Percentiles rank a stretch among this genome's conserved stretches.
Conservation (phyloP, 768 basidiomycete genomes). For the Suillus discolor region DNA sequence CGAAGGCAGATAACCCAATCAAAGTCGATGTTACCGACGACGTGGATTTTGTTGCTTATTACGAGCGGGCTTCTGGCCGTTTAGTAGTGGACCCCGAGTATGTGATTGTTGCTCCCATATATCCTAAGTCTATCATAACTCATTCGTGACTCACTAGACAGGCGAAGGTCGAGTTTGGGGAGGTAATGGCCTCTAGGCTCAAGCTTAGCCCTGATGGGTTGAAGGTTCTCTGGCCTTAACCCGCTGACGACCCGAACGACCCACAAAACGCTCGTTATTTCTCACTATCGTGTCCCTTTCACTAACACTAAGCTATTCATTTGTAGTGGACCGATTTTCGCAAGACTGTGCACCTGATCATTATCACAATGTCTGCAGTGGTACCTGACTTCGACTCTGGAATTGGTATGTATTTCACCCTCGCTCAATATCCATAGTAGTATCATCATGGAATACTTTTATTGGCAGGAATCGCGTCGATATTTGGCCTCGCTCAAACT, state of each 20-base stretch:
- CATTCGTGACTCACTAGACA: constrained; percentile 32
- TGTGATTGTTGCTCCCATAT: constrained; percentile 20
- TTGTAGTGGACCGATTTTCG: constrained; percentile 46
- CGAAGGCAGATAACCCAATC: background rate
- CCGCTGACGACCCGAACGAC: constrained; percentile 49
- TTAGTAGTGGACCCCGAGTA: constrained; percentile 65
- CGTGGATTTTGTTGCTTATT: constrained; percentile 44
- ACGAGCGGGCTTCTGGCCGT: constrained; percentile 58
- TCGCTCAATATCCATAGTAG: background rate
- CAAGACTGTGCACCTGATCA: constrained; percentile 48
- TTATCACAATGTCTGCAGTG: constrained; percentile 54
- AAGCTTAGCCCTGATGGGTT: constrained; percentile 48
- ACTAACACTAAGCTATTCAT: background rate
- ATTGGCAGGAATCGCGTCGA: constrained; percentile 47
- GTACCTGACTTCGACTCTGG: constrained; percentile 58
- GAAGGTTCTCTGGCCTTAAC: constrained; percentile 59
- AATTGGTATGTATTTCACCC: constrained; percentile 37
- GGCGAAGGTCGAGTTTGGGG: constrained; percentile 53
- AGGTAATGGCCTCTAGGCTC: constrained; percentile 43
- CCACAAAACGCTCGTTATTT: constrained; percentile 50
- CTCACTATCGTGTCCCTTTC: background rate
- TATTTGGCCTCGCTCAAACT: constrained; percentile 50
- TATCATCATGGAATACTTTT: background rate
- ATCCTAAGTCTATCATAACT: background rate
- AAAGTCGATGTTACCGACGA: constrained; percentile 13